Percentiles rank a stretch among this genome's conserved stretches.
phyloP scores from a whole-genome alignment of 345 rosid genomes.

The Boechera retrofracta region DNA sequence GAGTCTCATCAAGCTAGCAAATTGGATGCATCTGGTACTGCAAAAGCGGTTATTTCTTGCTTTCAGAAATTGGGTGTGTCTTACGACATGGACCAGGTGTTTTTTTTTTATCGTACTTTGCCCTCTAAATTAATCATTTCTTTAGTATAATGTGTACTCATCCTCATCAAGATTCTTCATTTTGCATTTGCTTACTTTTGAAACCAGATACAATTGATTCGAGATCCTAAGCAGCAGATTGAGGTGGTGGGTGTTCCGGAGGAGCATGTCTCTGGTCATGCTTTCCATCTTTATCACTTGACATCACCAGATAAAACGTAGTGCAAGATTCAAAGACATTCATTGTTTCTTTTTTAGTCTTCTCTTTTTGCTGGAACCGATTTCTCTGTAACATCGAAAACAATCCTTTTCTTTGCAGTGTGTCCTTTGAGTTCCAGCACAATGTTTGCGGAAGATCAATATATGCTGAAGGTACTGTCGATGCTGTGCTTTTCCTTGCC shows the following conservation, averaged over 20 bases:
- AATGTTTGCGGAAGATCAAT: conserved; percentile 94
- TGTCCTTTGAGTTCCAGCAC: conserved; percentile 96
- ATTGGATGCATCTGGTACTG: conserved; percentile 90
- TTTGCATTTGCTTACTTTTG: conserved; percentile 12
- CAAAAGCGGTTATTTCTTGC: conserved; percentile 90
- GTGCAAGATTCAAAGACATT: conserved; percentile 28
- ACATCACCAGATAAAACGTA: conserved; percentile 89
- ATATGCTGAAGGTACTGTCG: conserved; percentile 90
- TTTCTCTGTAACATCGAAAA: background rate
- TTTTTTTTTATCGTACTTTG: background rate
- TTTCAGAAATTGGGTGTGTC: conserved; percentile 87
- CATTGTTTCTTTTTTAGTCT: background rate
- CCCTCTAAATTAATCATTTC: background rate
- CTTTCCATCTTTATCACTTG: conserved; percentile 87
- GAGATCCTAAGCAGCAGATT: conserved; percentile 73
- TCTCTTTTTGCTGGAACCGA: conserved; percentile 7
- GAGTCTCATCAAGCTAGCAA: conserved; percentile 93
- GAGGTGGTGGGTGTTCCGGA: conserved; percentile 90
- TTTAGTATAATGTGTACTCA: background rate
- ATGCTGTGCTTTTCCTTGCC: conserved; percentile 80
- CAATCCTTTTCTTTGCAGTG: conserved; percentile 49
- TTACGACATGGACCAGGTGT: conserved; percentile 72
- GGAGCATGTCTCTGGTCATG: conserved; percentile 79
- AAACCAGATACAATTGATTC: conserved; percentile 75
- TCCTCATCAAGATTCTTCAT: background rate